Evolutionary conservation across 768 basidiomycete genomes (phyloP).

Genomic region (Russula emetica): DNA sequence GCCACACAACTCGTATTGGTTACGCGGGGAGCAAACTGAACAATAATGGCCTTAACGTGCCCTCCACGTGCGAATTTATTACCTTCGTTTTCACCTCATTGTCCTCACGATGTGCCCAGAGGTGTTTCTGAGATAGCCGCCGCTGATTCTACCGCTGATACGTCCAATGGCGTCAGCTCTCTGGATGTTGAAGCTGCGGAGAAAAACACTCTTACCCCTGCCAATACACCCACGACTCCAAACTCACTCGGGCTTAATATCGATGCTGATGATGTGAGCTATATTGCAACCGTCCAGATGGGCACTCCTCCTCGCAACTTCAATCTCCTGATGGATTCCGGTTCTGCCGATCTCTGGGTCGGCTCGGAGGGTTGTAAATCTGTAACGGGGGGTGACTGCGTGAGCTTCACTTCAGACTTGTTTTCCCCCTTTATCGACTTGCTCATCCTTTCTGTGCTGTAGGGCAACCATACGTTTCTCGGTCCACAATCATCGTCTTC

Average conservation of each 20-base stretch:
- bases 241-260: constrained; percentile 68
- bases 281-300: constrained; percentile 42
- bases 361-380: constrained; percentile 37
- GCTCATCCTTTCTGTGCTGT: neutral
- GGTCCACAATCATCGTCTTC: constrained; percentile 57
- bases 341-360: constrained; percentile 46
- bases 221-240: constrained; percentile 40
- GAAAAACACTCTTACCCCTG: constrained; percentile 41
- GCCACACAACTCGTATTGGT: neutral
- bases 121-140: neutral
- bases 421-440: neutral
- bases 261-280: constrained; percentile 57
- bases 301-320: constrained; percentile 45
- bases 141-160: constrained; percentile 24
- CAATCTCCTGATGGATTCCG: constrained; percentile 45
- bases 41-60: constrained; percentile 24
- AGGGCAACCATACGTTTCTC: constrained; percentile 66
- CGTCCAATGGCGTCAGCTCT: constrained; percentile 35
- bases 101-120: constrained; percentile 9
- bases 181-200: constrained; percentile 38
- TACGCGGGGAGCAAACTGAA: constrained; percentile 15
- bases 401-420: constrained; percentile 30
- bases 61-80: neutral
- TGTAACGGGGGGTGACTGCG: constrained; percentile 37
- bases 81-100: neutral